Base-by-base conservation (phyloP, 306 rosid species). In the Glycine soja region DNA sequence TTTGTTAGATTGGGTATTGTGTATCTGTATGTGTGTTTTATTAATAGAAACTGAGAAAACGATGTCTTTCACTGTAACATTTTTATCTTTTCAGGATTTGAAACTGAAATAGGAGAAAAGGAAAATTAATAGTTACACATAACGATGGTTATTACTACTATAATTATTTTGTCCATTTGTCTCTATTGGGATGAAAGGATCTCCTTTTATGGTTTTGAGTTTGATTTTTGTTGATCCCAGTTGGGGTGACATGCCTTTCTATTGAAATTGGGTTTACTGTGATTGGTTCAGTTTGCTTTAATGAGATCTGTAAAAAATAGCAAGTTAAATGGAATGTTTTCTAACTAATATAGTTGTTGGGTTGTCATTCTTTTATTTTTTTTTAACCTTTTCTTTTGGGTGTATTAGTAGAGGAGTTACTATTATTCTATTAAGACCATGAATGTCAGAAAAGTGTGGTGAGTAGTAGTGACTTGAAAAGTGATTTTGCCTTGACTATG, bases 401-500 rank as follows among this genome's bases (percentile, higher is more conserved):
- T 30, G 7, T 67, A 11, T 3, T 73, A 7, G 53, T 67, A 8
- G 4, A 24, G 11, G 47, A 14, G 70, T 51, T 53, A 13, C n/a
- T 10, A 65, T 40, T 24, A 24, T 24, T 24, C 30, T 24, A 24
- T 24, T 24, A 36, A 7, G 36, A 71, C 43, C 14, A 16, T 47
- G 46, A 10, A 18, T 6, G 4, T 10, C 4, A 30, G 8, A 70
- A 47, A 71, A 45, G 5, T 50, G 30, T 70, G 75, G 72, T 10
- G 57, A 69, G 10, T 50, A 10, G 11, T 45, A 10, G 56, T 63
- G 32, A 48, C 7, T 72, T 40, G 40, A 8, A 14, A 18, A 15
- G 3, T 83, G 59, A 11, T 81, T 15, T 58, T 74, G 0, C 34
- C 6, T 53, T 69, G 15, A 48, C 61, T 48, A 3, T 87, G 77